These are phyloP conservation scores for Suillus tomentosus DNA, from an alignment of 768 basidiomycete genomes.

Conservation along the genomic window DNA sequence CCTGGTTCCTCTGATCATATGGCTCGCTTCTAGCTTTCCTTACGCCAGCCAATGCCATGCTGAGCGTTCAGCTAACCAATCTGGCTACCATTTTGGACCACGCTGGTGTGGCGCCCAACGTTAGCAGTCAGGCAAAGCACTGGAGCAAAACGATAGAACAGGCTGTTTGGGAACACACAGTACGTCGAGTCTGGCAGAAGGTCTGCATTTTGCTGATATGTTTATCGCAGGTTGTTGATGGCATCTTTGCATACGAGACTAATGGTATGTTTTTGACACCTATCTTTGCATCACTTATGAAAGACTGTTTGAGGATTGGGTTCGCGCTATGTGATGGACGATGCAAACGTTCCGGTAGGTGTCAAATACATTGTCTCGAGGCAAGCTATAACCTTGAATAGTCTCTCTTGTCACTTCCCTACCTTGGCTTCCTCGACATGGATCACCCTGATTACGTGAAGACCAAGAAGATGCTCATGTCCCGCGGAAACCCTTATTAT, in stretches of 20 bases:
- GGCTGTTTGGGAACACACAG: constrained; percentile 65
- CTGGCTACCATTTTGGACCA: constrained; percentile 61
- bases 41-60: constrained; percentile 81
- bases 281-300: not conserved
- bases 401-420: constrained; percentile 79
- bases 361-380: not conserved
- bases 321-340: constrained; percentile 78
- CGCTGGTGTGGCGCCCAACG: constrained; percentile 46
- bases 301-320: constrained; percentile 51
- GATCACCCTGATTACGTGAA: constrained; percentile 57
- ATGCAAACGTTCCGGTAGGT: constrained; percentile 80
- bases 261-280: constrained; percentile 48
- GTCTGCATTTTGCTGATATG: constrained; percentile 6
- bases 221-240: constrained; percentile 52
- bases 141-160: constrained; percentile 60
- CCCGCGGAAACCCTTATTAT: constrained; percentile 69
- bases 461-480: constrained; percentile 65
- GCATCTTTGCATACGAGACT: constrained; percentile 76
- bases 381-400: constrained; percentile 26
- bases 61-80: constrained; percentile 69
- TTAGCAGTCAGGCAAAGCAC: constrained; percentile 53
- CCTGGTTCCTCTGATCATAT: constrained; percentile 5
- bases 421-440: constrained; percentile 74
- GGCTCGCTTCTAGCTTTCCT: constrained; percentile 55
- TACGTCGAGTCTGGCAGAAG: constrained; percentile 28